Conservation (phyloP, 1,284 basidiomycete species). For the Ceratobasidium sp. region DNA sequence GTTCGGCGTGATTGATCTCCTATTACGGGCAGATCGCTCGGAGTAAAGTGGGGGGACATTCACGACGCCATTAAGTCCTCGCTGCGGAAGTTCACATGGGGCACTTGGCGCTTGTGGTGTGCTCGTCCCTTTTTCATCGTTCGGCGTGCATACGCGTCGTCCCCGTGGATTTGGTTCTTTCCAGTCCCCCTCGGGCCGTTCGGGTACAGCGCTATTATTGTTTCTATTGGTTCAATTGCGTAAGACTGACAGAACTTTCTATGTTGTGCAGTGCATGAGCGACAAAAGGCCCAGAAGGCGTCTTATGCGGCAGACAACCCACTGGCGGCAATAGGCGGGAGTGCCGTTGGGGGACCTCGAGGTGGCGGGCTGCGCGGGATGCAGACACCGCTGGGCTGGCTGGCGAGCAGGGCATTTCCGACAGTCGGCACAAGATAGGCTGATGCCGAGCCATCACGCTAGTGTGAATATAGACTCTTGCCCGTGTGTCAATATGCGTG, state of each 20-base stretch:
- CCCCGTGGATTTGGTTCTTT: slow-evolving; percentile 19
- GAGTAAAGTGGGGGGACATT: background rate
- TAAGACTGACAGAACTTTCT: background rate
- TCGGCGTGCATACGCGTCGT: slow-evolving; percentile 2
- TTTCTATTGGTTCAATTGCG: background rate
- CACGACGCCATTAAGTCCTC: slow-evolving; percentile 20
- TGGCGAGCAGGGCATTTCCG: slow-evolving; percentile 44
- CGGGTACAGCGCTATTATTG: background rate
- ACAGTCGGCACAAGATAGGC: slow-evolving; percentile 34
- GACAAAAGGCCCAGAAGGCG: slow-evolving; percentile 75
- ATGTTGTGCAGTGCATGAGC: slow-evolving; percentile 65
- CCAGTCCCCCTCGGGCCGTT: background rate
- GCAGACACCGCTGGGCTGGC: slow-evolving; percentile 71
- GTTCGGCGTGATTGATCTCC: background rate
- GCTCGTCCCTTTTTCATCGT: slow-evolving; percentile 17
- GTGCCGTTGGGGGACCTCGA: slow-evolving; percentile 66
- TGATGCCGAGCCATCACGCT: background rate
- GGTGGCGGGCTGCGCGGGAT: slow-evolving; percentile 60
- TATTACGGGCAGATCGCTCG: background rate
- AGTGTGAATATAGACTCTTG: slow-evolving; percentile 1
- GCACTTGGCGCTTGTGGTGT: slow-evolving; percentile 28
- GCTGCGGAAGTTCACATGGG: slow-evolving; percentile 42
- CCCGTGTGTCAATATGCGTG: slow-evolving; percentile 1
- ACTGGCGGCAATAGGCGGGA: slow-evolving; percentile 67
- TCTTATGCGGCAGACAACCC: slow-evolving; percentile 81